Base-by-base conservation (phyloP, 1,139 yeast genomes). In the Barnettozyma hawaiiensis region DNA sequence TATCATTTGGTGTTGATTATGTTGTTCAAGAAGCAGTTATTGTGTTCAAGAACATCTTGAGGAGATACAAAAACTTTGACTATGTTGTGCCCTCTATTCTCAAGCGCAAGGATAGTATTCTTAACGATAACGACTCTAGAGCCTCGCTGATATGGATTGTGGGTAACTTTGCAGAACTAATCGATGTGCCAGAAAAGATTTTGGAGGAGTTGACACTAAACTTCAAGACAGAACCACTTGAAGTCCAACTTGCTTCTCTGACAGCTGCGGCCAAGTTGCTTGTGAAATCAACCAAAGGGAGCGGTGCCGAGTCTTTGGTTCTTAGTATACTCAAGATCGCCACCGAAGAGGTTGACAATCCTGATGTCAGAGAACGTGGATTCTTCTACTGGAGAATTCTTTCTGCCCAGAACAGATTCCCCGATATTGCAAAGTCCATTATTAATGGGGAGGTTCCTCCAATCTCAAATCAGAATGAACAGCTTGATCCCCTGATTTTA, bases 291-390 rank as follows among this genome's bases (percentile, higher is more conserved):
- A 87, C 90, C 0, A 64, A 70, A 5, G 65, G 59, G 32, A 81
- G 81, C 7, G n/a, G n/a, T n/a, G n/a, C n/a, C n/a, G 86, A 84
- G 54, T 57, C 65, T 2, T 57, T 81, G 18, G 76, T 87, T 2
- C 67, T 87, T 29, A 67, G 70, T 32, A 69, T 84, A 0, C 65
- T 89, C 45, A 81, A 78, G 57, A 66, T 73, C 65, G 85, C 90
- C 5, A 85, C 95, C 0, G 95, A 86, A 52, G 85, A 81, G 18
- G 69, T 73, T 0, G 81, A 81, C 50, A 70, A 79, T 53, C 96
- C 97, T 0, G 97, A 90, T 62, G 65, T 89, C 14, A 72, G 97
- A 49, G 95, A 86, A 52, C 66, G 96, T 37, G 96, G 94, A 0
- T 84, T 70, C 57, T 79, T 87, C 65, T 90, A 90, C 61, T 85